Base-by-base conservation (phyloP, 495 filamentous ascomycete genomes). In the Aspergillus taichungensis region DNA sequence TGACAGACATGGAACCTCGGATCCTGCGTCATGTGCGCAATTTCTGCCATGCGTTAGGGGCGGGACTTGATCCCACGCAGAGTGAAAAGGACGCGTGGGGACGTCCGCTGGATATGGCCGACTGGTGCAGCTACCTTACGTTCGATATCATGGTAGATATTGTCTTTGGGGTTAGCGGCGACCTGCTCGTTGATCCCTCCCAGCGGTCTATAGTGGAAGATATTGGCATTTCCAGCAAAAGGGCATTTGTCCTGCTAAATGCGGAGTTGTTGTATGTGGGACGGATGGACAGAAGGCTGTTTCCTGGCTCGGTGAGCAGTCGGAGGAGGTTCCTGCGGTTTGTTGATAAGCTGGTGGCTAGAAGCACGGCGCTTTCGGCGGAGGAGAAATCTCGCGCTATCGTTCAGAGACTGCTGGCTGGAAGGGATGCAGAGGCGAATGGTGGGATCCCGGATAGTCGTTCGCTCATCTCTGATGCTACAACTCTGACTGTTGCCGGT, bases 81-180 rank as follows among this genome's bases (percentile, higher is more conserved):
- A 31, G 13, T 28, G 14, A 28, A 36, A 11, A 34, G 6, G 30
- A 31, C 4, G 38, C 13, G 7, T 52, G 49, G 49, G 38, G 33
- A 2, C 11, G 30, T 10, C 34, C 37, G 2, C 33, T 62, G 8
- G 56, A 65, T 45, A 61, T 64, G 52, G 57, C 56, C 5, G 54
- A 62, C 11, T 46, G 52, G 47, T 62, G 62, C 43, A 63, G 48
- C 14, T 64, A 57, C 53, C 42, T 66, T 30, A 60, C 62, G 4
- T 64, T 47, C 33, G 49, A 52, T 29, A 34, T 52, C n/a, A 47
- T 52, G 34, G 40, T 37, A 8, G 49, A 52, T 31, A 13, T 52
- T 10, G 37, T 46, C 0, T 52, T 47, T 38, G 49, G 49, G 1
- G 34, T 30, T 12, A 18, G 29, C 34, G 14, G 24, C 18, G 11